A percentile compares a stretch with the other conserved stretches of the same genome.
Conservation (phyloP, 257 asterid species). For the Nicotiana paniculata region DNA sequence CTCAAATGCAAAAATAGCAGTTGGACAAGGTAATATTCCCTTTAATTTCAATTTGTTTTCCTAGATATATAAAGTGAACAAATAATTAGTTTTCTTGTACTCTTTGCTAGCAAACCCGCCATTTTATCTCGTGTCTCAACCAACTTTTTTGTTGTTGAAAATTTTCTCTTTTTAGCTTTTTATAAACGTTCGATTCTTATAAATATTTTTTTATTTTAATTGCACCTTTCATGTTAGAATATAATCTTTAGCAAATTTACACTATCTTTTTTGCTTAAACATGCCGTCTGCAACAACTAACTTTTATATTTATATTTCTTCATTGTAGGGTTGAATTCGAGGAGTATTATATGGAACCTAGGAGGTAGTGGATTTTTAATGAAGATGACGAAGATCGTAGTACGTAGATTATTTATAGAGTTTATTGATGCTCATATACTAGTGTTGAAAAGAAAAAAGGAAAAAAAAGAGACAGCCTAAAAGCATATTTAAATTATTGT, state of each 20-base stretch:
- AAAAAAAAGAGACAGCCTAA: neutral
- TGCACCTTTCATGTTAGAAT: too few relatives aligned
- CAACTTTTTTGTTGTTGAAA: too few relatives aligned
- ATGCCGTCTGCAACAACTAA: neutral
- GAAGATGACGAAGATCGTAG: neutral
- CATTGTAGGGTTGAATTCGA: neutral
- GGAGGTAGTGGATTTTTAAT: neutral
- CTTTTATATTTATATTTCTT: neutral
- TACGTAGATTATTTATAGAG: neutral
- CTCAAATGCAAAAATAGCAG: neutral
- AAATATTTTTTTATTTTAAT: too few relatives aligned
- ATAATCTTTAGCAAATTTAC: neutral
- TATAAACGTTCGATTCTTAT: too few relatives aligned
- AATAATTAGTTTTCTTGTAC: too few relatives aligned
- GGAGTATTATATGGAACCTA: neutral
- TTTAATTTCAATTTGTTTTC: neutral
- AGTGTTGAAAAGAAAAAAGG: neutral
- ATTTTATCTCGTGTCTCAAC: too few relatives aligned
- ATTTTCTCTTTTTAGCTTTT: too few relatives aligned
- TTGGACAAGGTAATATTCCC: neutral
- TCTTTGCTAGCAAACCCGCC: too few relatives aligned
- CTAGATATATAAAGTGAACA: too few relatives aligned
- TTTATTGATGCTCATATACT: neutral
- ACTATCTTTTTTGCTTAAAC: neutral
- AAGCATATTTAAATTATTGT: neutral